Conservation (phyloP, 1,139 yeast genomes). For the Taiozyma sp. region DNA sequence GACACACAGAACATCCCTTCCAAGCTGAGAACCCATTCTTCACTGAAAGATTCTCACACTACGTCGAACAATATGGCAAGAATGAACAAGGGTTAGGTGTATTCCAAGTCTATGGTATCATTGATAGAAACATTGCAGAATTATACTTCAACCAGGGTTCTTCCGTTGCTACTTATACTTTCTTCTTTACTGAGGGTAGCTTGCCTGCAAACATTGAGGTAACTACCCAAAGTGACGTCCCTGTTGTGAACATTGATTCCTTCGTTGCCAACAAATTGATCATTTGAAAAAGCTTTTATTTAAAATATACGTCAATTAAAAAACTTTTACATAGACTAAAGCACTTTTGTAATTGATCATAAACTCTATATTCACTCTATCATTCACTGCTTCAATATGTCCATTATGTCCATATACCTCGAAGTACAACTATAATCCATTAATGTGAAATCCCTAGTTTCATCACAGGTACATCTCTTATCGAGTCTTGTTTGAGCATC, state of each 20-base stretch:
- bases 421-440: conserved; percentile 42
- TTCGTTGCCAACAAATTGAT: conserved; percentile 26
- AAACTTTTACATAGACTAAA: not conserved
- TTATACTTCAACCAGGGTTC: conserved; percentile 28
- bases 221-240: not conserved
- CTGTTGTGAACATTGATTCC: not conserved
- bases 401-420: conserved; percentile 7
- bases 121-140: conserved; percentile 27
- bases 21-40: conserved; percentile 16
- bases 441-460: conserved; percentile 41
- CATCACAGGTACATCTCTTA: conserved; percentile 45
- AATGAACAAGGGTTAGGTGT: conserved; percentile 2
- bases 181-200: conserved; percentile 20
- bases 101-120: conserved; percentile 25
- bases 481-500: conserved; percentile 36
- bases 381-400: not conserved
- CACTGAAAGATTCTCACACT: conserved; percentile 15
- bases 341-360: not conserved
- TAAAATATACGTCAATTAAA: no score
- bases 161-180: conserved; percentile 22
- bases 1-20: conserved; percentile 10
- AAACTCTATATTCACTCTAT: not conserved
- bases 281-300: not conserved
- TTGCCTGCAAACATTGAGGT: conserved; percentile 17
- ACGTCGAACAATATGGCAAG: conserved; percentile 11